These are phyloP conservation scores for Lepidium sativum DNA, from an alignment of 345 rosid genomes.

Conservation along the genomic window DNA sequence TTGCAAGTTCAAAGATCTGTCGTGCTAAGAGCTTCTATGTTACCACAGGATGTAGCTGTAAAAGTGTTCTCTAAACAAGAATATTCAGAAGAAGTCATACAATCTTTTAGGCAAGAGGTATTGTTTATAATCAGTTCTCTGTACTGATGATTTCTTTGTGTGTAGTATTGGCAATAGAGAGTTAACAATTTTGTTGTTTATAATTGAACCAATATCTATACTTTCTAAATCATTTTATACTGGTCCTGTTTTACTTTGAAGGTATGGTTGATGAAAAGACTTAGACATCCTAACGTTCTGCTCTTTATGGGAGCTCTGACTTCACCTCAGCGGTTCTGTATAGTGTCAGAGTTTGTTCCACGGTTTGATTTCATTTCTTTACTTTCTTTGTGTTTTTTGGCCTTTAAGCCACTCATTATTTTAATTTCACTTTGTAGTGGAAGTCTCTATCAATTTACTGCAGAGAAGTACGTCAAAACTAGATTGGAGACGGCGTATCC, in stretches of 20 bases:
- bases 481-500: constrained; percentile 81
- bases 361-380: constrained; percentile 45
- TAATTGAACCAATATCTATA: neutral
- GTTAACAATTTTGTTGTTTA: neutral
- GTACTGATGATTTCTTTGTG: neutral
- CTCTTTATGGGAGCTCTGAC: constrained; percentile 97
- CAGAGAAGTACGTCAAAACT: constrained; percentile 63
- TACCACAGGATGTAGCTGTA: constrained; percentile 88
- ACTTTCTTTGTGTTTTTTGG: neutral
- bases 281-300: constrained; percentile 85
- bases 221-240: neutral
- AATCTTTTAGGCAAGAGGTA: constrained; percentile 86
- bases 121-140: neutral
- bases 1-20: neutral
- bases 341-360: constrained; percentile 93
- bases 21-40: constrained; percentile 16
- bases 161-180: neutral
- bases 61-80: constrained; percentile 94
- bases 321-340: constrained; percentile 83
- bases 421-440: constrained; percentile 46
- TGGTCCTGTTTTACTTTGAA: constrained; percentile 25
- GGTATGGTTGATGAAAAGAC: constrained; percentile 91
- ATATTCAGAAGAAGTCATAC: constrained; percentile 71
- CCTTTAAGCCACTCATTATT: neutral
- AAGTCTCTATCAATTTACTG: constrained; percentile 81